Percentiles rank a stretch among this genome's conserved stretches.
phyloP scores from a whole-genome alignment of 495 filamentous ascomycete species.

The Penicillium bialowiezense region DNA sequence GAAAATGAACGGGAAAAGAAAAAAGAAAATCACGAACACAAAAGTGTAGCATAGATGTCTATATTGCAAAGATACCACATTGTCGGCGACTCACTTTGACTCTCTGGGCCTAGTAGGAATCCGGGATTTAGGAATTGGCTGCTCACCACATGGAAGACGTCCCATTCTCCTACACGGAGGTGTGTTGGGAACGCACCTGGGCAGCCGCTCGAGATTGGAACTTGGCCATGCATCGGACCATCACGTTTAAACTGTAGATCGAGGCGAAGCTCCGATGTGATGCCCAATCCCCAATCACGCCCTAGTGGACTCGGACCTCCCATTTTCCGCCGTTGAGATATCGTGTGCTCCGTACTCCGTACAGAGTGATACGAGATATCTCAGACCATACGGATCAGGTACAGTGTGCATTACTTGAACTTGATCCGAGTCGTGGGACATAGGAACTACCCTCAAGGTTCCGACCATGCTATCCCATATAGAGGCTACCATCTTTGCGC shows the following conservation, averaged over 20 bases:
- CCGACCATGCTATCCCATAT: too few relatives aligned
- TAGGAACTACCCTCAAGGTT: too few relatives aligned
- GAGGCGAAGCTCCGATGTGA: not conserved
- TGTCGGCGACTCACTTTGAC: not conserved
- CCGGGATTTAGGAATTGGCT: constrained; percentile 3
- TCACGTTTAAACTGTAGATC: constrained; percentile 5
- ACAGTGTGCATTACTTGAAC: too few relatives aligned
- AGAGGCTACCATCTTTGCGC: too few relatives aligned
- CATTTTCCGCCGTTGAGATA: not conserved
- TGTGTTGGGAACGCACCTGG: not conserved
- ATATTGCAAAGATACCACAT: constrained; percentile 12
- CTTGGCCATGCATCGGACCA: constrained; percentile 1
- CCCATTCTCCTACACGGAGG: not conserved
- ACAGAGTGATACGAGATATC: too few relatives aligned
- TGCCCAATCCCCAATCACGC: constrained; percentile 6
- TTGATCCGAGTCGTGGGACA: too few relatives aligned
- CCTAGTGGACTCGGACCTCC: not conserved
- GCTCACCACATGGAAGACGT: constrained; percentile 7
- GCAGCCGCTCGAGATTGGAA: not conserved
- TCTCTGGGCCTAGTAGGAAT: not conserved
- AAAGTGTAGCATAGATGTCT: constrained; percentile 5
- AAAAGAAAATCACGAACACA: too few relatives aligned
- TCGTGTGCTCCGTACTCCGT: not conserved
- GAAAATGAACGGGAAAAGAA: too few relatives aligned
- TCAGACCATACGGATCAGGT: too few relatives aligned